These are phyloP conservation scores for Smallanthus sonchifolius DNA, from an alignment of 129 eudicot species.

Conservation along the genomic window DNA sequence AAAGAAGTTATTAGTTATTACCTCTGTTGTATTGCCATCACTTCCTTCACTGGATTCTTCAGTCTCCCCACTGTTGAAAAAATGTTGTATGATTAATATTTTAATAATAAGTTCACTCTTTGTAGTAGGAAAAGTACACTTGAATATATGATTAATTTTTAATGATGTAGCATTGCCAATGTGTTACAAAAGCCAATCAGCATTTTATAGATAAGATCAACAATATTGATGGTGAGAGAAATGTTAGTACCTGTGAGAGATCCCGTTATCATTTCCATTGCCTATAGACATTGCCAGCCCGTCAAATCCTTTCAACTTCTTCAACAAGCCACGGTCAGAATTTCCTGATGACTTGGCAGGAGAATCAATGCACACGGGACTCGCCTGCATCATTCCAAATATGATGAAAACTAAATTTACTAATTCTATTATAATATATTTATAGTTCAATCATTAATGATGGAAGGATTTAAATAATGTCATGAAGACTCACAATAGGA, in stretches of 20 bases:
- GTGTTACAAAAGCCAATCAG: not conserved
- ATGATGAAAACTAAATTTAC: not conserved
- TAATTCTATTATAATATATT: not conserved
- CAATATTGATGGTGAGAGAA: not conserved
- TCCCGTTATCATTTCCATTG: conserved; percentile 44
- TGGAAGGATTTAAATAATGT: not conserved
- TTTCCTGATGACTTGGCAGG: conserved; percentile 79
- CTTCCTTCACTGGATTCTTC: conserved; percentile 94
- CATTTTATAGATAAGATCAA: not conserved
- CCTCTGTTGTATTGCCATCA: conserved; percentile 69
- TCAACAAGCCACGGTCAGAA: conserved; percentile 60
- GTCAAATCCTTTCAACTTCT: conserved; percentile 80
- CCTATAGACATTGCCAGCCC: conserved; percentile 92
- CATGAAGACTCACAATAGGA: conserved; percentile 63
- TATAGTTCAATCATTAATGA: not conserved
- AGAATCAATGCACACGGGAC: conserved; percentile 70
- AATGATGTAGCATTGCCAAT: not conserved
- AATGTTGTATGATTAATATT: not conserved
- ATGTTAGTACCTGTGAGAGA: conserved; percentile 58
- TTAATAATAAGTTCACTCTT: not conserved
- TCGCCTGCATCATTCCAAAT: conserved; percentile 42
- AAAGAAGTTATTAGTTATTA: conserved; percentile 17
- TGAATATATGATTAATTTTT: not conserved
- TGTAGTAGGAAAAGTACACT: not conserved
- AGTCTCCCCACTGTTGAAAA: conserved; percentile 64